These are phyloP conservation scores for Penicillium lagena DNA, from an alignment of 495 filamentous ascomycete genomes.

Conservation along the genomic window DNA sequence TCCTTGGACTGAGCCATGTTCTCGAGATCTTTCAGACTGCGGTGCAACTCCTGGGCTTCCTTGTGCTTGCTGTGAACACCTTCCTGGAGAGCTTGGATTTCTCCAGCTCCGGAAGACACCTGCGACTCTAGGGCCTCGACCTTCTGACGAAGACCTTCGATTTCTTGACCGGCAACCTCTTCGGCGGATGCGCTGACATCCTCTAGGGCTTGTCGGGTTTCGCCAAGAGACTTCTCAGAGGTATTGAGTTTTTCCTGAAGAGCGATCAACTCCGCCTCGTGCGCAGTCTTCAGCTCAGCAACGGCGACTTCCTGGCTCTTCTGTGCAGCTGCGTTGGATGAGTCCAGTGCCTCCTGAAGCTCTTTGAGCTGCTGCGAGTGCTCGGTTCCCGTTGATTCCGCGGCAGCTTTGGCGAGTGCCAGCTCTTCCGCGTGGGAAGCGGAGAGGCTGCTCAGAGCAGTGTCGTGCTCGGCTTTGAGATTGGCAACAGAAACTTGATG, in stretches of 20 bases:
- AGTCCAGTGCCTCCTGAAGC: conserved; percentile 34
- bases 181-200: conserved; percentile 29
- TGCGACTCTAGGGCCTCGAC: conserved; percentile 33
- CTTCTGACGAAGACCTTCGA: conserved; percentile 36
- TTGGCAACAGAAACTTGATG: conserved; percentile 29
- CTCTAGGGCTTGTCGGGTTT: conserved; percentile 30
- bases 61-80: conserved; percentile 34
- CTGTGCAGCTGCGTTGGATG: conserved; percentile 25
- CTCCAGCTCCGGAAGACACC: conserved; percentile 26
- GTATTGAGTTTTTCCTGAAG: conserved; percentile 29
- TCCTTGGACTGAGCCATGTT: conserved; percentile 30
- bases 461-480: conserved; percentile 32
- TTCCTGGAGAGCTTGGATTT: conserved; percentile 37
- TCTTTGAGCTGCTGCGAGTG: conserved; percentile 34
- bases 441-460: conserved; percentile 21
- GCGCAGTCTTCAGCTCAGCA: conserved; percentile 29
- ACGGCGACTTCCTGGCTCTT: conserved; percentile 24
- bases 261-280: conserved; percentile 27
- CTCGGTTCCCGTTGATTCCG: conserved; percentile 23
- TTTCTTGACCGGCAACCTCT: conserved; percentile 32
- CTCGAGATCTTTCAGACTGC: conserved; percentile 28
- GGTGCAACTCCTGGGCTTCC: conserved; percentile 30
- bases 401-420: conserved; percentile 23
- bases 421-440: conserved; percentile 32
- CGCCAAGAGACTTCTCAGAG: conserved; percentile 25